Conservation (phyloP, 2,329 filamentous ascomycete genomes). For the Claviceps sp. region DNA sequence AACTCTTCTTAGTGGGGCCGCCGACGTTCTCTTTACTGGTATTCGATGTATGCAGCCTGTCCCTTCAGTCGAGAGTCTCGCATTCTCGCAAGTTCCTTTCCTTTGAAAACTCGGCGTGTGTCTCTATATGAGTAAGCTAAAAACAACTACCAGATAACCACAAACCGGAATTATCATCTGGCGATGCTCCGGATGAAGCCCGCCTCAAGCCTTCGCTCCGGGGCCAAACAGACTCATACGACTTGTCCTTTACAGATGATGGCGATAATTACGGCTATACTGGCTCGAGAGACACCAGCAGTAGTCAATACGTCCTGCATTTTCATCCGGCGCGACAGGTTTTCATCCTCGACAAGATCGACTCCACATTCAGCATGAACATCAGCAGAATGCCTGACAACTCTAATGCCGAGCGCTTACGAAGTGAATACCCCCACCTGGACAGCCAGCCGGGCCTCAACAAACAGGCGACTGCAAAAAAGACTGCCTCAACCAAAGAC, state of each 20-base stretch:
- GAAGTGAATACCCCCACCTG: slow-evolving; percentile 55
- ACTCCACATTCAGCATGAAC: slow-evolving; percentile 82
- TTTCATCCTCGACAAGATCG: slow-evolving; percentile 70
- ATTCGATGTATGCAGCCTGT: slow-evolving; percentile 37
- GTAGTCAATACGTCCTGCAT: slow-evolving; percentile 52
- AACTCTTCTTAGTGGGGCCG: slow-evolving; percentile 40
- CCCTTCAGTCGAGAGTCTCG: neutral
- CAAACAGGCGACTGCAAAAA: slow-evolving; percentile 15
- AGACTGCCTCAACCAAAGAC: slow-evolving; percentile 12
- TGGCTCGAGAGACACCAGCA: slow-evolving; percentile 42
- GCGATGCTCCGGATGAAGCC: slow-evolving; percentile 33
- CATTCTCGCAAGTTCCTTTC: neutral
- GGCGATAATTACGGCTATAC: slow-evolving; percentile 46
- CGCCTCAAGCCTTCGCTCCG: slow-evolving; percentile 37
- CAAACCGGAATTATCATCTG: slow-evolving; percentile 39
- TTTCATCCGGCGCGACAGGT: slow-evolving; percentile 63
- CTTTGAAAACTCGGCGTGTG: neutral
- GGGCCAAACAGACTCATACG: slow-evolving; percentile 38
- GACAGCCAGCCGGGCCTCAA: slow-evolving; percentile 18
- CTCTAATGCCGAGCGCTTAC: slow-evolving; percentile 47
- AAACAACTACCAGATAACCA: slow-evolving; percentile 39
- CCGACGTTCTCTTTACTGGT: slow-evolving; percentile 46
- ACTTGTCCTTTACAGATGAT: slow-evolving; percentile 40
- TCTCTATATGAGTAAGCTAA: neutral
- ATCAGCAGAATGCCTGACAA: slow-evolving; percentile 56